Evolutionary conservation across 106 monocot species (phyloP).

Genomic region (Cymbidium sinense): DNA sequence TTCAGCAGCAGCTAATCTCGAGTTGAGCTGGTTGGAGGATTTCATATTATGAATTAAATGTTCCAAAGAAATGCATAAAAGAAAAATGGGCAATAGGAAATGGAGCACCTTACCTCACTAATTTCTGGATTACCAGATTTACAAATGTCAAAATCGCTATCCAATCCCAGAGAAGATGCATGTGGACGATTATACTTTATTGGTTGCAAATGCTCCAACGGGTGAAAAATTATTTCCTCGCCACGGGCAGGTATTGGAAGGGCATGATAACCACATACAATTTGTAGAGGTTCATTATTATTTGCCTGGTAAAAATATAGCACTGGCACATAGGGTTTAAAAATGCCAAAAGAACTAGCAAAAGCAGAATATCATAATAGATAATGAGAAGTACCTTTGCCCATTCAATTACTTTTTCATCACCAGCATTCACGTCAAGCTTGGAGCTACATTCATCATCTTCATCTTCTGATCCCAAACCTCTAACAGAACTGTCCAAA

Average conservation of each 20-base stretch:
- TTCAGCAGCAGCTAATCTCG: conserved; percentile 78
- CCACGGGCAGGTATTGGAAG: conserved; percentile 69
- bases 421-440: conserved; percentile 45
- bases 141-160: conserved; percentile 19
- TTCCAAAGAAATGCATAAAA: neutral
- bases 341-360: neutral
- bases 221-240: conserved; percentile 80
- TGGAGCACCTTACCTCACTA: conserved; percentile 47
- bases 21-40: conserved; percentile 55
- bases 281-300: conserved; percentile 79
- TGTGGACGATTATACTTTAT: conserved; percentile 63
- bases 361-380: conserved; percentile 3
- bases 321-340: neutral
- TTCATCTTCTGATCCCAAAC: conserved; percentile 64
- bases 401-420: conserved; percentile 92
- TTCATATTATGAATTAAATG: conserved; percentile 10
- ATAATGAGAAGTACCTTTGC: conserved; percentile 58
- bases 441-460: conserved; percentile 45
- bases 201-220: conserved; percentile 84
- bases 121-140: conserved; percentile 29
- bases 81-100: neutral
- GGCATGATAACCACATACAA: conserved; percentile 83
- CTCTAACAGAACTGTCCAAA: conserved; percentile 92
- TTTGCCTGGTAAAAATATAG: conserved; percentile 39
- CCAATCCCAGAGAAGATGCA: conserved; percentile 38